phyloP scores from a whole-genome alignment of 2,329 filamentous ascomycete species.

The Fusarium incarnatum region DNA sequence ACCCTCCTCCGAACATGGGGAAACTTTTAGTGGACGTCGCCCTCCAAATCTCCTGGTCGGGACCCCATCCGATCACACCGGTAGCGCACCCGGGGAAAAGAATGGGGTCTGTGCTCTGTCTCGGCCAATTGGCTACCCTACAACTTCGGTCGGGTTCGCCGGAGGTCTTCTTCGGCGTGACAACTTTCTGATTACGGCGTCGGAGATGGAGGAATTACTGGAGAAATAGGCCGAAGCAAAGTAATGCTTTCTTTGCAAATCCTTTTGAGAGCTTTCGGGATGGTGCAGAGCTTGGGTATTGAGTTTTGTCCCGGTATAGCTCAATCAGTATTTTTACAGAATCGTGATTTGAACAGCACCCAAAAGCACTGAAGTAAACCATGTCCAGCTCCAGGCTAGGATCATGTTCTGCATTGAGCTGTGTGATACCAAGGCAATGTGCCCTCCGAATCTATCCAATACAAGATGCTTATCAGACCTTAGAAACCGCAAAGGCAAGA shows the following conservation, averaged over 20 bases:
- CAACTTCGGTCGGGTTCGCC: slow-evolving; percentile 2
- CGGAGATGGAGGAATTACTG: neutral
- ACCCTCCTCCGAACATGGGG: slow-evolving; percentile 9
- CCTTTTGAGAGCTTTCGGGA: fast-evolving
- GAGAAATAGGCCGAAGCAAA: neutral
- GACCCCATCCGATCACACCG: slow-evolving; percentile 14
- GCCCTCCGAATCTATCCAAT: no score
- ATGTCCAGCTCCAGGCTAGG: no score
- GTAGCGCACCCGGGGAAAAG: neutral
- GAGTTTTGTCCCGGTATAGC: neutral
- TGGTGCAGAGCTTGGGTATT: fast-evolving
- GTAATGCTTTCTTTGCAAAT: neutral
- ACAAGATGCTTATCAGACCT: neutral
- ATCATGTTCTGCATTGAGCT: no score
- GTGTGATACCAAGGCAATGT: no score
- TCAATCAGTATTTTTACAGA: no score
- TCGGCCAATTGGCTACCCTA: neutral
- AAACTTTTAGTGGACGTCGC: neutral
- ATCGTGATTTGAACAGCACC: no score
- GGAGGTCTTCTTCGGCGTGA: neutral
- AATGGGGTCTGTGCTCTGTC: fast-evolving
- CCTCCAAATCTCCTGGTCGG: neutral
- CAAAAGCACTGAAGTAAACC: no score
- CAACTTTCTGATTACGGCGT: neutral
- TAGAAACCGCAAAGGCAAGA: neutral